These are phyloP conservation scores for Cryptosporidium muris DNA, from an alignment of 169 alveolate species.

Conservation along the genomic window DNA sequence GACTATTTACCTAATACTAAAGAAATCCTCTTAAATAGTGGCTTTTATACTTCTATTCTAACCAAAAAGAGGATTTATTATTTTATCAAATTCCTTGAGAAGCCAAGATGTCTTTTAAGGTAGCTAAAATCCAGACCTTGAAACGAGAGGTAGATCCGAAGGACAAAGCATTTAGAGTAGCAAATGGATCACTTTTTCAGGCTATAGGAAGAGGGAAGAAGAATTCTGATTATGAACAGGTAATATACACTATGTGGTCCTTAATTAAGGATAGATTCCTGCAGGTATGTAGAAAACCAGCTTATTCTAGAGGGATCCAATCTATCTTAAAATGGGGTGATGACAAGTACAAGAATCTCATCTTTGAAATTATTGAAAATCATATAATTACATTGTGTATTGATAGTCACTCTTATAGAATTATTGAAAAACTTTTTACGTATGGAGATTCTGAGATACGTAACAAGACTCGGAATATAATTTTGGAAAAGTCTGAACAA, in stretches of 20 bases:
- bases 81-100: too few species aligned
- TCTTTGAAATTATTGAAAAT: conserved; percentile 56
- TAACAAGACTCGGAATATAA: conserved; percentile 15
- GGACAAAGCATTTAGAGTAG: conserved; percentile 26
- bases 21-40: too few species aligned
- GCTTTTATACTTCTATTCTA: too few species aligned
- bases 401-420: conserved; percentile 54
- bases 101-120: background rate
- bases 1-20: too few species aligned
- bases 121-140: background rate
- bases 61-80: too few species aligned
- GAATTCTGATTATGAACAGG: background rate
- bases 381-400: conserved; percentile 24
- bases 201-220: conserved; percentile 20
- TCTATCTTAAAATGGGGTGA: conserved; percentile 65
- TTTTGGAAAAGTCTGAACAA: conserved; percentile 52
- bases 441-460: conserved; percentile 49
- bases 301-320: conserved; percentile 60
- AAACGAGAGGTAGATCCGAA: conserved; percentile 2
- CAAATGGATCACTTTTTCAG: conserved; percentile 23
- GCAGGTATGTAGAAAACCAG: conserved; percentile 66
- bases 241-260: conserved; percentile 31
- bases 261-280: conserved; percentile 47
- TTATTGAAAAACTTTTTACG: conserved; percentile 58
- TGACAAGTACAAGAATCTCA: conserved; percentile 9